Conservation (phyloP, 2,329 filamentous ascomycete genomes). For the Cladosporium sphaerospermum region DNA sequence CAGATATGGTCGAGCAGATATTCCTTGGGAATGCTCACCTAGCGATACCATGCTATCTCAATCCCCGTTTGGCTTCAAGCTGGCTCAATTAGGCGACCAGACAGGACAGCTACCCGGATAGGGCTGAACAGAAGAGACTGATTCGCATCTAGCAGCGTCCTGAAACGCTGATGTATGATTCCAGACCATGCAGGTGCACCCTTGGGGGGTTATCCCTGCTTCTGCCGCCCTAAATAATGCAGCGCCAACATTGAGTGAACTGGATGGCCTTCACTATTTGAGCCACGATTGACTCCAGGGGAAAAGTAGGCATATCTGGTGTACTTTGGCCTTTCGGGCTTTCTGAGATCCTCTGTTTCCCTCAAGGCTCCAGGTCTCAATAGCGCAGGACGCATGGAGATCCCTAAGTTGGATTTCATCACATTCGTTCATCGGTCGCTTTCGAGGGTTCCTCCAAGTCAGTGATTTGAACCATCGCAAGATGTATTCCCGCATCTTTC, state of each 20-base stretch:
- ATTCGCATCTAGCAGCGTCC: neutral
- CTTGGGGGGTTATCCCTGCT: slow-evolving; percentile 1
- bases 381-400: neutral
- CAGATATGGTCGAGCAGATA: too few relatives aligned
- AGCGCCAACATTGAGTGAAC: neutral
- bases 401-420: neutral
- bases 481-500: slow-evolving; percentile 6
- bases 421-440: neutral
- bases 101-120: neutral
- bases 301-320: neutral
- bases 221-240: neutral
- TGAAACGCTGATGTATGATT: slow-evolving; percentile 1
- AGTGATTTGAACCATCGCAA: neutral
- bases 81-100: too few relatives aligned
- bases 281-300: neutral
- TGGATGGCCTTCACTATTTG: neutral
- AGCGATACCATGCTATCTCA: too few relatives aligned
- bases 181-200: neutral
- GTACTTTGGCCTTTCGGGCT: neutral
- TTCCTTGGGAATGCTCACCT: too few relatives aligned
- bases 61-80: too few relatives aligned
- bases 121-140: neutral
- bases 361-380: too few relatives aligned
- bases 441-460: neutral
- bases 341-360: neutral